These are phyloP conservation scores for Fusarium piperis DNA, from an alignment of 2,329 filamentous ascomycete species.

Conservation along the genomic window DNA sequence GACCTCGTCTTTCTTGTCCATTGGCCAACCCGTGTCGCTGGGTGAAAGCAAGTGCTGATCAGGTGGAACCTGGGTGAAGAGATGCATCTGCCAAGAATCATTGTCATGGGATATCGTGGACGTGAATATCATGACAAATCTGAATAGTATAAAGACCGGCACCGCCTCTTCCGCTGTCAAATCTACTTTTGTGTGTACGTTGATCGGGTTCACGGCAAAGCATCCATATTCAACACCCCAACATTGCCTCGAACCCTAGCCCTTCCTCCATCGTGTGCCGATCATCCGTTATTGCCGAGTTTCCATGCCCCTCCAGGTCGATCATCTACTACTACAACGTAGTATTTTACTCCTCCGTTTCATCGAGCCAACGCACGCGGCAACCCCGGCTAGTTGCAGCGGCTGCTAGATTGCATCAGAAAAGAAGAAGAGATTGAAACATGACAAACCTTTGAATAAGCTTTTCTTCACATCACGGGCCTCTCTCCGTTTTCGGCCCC, in stretches of 20 bases:
- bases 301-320: conserved; percentile 9
- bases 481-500: conserved; percentile 27
- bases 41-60: not conserved
- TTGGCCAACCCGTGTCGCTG: conserved; percentile 6
- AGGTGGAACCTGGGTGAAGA: conserved; percentile 1
- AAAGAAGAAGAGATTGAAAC: not conserved
- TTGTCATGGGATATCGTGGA: not conserved
- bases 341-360: not conserved
- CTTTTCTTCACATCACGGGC: not conserved
- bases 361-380: not conserved
- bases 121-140: not conserved
- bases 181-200: no score
- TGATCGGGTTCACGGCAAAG: not conserved
- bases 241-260: not conserved
- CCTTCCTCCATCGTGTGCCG: conserved; percentile 20
- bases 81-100: not conserved
- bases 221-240: not conserved
- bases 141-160: not conserved
- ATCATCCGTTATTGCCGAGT: conserved; percentile 35
- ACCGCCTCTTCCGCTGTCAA: conserved; percentile 1
- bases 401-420: not conserved
- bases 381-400: not conserved
- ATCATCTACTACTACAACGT: not conserved
- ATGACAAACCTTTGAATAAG: not conserved
- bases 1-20: conserved; percentile 12